These are phyloP conservation scores for Scheffersomyces coipomensis DNA, from an alignment of 805 yeast species.

Conservation along the genomic window DNA sequence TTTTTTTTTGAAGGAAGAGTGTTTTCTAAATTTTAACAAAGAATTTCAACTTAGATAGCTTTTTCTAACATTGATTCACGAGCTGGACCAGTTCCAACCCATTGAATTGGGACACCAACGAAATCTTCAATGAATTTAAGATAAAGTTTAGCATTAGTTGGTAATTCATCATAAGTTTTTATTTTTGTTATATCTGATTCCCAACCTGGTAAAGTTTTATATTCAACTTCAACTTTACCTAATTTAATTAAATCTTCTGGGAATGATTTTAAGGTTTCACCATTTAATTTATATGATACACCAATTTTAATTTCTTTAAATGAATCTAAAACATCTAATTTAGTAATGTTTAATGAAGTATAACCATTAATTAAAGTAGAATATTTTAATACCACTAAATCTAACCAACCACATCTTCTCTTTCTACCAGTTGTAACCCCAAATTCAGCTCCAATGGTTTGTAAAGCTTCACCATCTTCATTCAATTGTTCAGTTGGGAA, in stretches of 20 bases:
- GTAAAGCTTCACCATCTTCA: slow-evolving; percentile 80
- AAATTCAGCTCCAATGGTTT: slow-evolving; percentile 88
- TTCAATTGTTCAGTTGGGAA: slow-evolving; percentile 98
- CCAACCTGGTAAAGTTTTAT: slow-evolving; percentile 95
- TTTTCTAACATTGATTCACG: slow-evolving; percentile 88
- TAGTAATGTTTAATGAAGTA: slow-evolving; percentile 91
- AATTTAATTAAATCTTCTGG: slow-evolving; percentile 87
- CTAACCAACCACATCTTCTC: slow-evolving; percentile 99
- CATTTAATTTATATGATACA: slow-evolving; percentile 76
- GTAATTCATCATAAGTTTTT: slow-evolving; percentile 72
- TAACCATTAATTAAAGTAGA: slow-evolving; percentile 92
- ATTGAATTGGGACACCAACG: slow-evolving; percentile 79
- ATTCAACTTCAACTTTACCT: slow-evolving; percentile 89
- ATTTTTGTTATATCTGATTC: slow-evolving; percentile 74
- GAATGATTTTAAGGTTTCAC: slow-evolving; percentile 73
- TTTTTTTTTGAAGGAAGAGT: no score
- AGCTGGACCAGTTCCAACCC: slow-evolving; percentile 99
- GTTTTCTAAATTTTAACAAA: slow-evolving; percentile 18
- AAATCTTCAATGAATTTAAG: slow-evolving; percentile 83
- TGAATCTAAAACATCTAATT: slow-evolving; percentile 90
- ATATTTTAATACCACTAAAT: slow-evolving; percentile 89
- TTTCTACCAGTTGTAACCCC: slow-evolving; percentile 99
- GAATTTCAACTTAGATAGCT: slow-evolving; percentile 18
- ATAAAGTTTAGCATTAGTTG: slow-evolving; percentile 83
- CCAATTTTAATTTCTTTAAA: slow-evolving; percentile 88